phyloP scores from a whole-genome alignment of 345 rosid species.

The Lumnitzera racemosa region DNA sequence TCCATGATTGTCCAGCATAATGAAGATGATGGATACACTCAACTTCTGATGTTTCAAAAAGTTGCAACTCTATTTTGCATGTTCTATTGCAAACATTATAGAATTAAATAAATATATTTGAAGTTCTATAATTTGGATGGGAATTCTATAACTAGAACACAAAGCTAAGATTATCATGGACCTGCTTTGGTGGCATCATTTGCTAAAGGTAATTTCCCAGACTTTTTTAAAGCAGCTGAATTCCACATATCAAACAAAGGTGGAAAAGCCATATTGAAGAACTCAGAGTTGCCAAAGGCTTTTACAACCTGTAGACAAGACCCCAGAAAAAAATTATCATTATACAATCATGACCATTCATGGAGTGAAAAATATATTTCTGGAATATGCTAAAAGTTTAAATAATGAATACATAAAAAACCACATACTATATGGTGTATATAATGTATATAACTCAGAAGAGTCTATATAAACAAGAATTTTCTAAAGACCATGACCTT shows the following conservation, averaged over 20 bases:
- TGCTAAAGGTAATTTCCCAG: conserved; percentile 29
- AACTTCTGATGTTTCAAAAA: no score
- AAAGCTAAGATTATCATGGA: conserved; percentile 15
- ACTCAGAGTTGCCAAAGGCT: conserved; percentile 70
- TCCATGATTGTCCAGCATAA: no score
- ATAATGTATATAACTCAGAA: background rate
- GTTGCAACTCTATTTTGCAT: no score
- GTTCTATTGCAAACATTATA: no score
- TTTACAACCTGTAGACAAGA: conserved; percentile 49
- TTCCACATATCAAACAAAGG: conserved; percentile 55
- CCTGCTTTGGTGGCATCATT: conserved; percentile 59
- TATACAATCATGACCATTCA: background rate
- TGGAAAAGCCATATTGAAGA: conserved; percentile 67
- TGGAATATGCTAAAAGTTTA: no score
- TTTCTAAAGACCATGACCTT: background rate
- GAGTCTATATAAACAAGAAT: background rate
- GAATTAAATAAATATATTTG: no score
- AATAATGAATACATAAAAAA: background rate
- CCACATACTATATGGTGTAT: background rate
- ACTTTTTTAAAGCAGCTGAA: conserved; percentile 34
- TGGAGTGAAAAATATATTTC: no score
- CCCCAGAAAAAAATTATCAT: conserved; percentile 1
- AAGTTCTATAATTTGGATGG: no score
- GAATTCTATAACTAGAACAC: no score
- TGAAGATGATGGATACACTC: no score